A percentile compares a stretch with the other conserved stretches of the same genome.
phyloP scores from a whole-genome alignment of 192 early-diverging fungal species.

The Linnemannia schmuckeri region DNA sequence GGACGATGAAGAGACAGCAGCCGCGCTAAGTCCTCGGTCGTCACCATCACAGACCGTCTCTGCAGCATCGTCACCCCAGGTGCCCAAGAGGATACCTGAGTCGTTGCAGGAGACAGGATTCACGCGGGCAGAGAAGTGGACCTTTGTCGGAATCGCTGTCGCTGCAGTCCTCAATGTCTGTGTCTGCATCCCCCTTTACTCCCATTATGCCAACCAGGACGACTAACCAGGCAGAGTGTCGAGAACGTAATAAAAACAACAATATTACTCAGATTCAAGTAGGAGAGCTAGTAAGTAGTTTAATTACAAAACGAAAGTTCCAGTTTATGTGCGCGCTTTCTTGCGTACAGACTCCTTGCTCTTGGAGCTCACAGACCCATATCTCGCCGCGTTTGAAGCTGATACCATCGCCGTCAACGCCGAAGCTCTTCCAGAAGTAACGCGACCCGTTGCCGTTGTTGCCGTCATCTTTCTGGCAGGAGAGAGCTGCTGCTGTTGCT shows the following conservation, averaged over 20 bases:
- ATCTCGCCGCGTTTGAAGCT: constrained; percentile 25
- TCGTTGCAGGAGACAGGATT: constrained; percentile 27
- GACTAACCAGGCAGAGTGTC: background rate
- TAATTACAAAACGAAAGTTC: background rate
- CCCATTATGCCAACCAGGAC: constrained; percentile 36
- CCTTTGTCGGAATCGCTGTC: constrained; percentile 35
- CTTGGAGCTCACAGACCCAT: constrained; percentile 24
- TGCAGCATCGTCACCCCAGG: background rate
- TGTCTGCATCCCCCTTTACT: constrained; percentile 55
- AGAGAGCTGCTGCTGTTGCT: constrained; percentile 3
- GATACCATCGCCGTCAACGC: constrained; percentile 33
- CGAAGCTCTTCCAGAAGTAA: constrained; percentile 11
- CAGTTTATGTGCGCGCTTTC: background rate
- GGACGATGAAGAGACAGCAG: background rate
- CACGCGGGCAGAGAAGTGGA: constrained; percentile 51
- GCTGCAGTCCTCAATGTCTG: constrained; percentile 44
- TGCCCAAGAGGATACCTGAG: background rate
- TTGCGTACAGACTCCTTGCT: constrained; percentile 1
- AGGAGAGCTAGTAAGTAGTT: background rate
- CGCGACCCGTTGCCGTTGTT: background rate
- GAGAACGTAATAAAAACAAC: too few species aligned
- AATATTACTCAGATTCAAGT: too few species aligned
- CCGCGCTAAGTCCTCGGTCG: background rate
- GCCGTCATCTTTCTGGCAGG: constrained; percentile 1
- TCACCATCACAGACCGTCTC: background rate